Evolutionary conservation across 306 rosid genomes (phyloP).

Genomic region (Quercus robur): DNA sequence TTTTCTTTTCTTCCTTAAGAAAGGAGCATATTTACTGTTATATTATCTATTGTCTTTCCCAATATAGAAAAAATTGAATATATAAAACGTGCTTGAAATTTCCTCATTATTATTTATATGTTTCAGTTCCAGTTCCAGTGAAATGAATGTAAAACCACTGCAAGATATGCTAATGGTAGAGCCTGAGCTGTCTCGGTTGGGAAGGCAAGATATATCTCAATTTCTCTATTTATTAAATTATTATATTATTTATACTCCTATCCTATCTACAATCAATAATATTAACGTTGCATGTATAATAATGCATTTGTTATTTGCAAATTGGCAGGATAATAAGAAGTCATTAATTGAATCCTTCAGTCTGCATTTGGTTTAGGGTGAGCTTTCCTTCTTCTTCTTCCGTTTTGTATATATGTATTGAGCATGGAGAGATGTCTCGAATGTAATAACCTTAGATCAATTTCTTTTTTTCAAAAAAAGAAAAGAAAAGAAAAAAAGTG

Average conservation of each 20-base stretch:
- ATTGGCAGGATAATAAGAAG: slow-evolving; percentile 73
- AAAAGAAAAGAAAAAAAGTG: too few relatives aligned
- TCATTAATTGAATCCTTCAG: slow-evolving; percentile 29
- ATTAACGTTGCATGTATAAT: neutral
- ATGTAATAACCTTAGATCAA: too few relatives aligned
- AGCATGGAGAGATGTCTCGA: too few relatives aligned
- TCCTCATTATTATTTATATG: slow-evolving; percentile 5
- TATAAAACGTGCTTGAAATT: neutral
- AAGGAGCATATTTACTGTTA: neutral
- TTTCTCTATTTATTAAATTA: neutral
- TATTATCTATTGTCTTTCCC: neutral
- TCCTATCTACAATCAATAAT: neutral
- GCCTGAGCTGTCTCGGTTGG: slow-evolving; percentile 81
- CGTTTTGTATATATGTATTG: too few relatives aligned
- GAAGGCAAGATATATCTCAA: slow-evolving; percentile 54
- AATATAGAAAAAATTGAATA: neutral
- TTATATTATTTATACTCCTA: neutral
- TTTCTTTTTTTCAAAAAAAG: too few relatives aligned
- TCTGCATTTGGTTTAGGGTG: slow-evolving; percentile 4
- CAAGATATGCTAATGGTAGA: slow-evolving; percentile 85
- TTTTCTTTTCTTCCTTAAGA: neutral
- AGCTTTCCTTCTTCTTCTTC: neutral
- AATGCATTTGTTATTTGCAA: slow-evolving; percentile 4
- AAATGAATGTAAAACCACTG: slow-evolving; percentile 44
- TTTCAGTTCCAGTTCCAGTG: slow-evolving; percentile 40